Base-by-base conservation (phyloP, 345 rosid genomes). In the Erodium maritimum region DNA sequence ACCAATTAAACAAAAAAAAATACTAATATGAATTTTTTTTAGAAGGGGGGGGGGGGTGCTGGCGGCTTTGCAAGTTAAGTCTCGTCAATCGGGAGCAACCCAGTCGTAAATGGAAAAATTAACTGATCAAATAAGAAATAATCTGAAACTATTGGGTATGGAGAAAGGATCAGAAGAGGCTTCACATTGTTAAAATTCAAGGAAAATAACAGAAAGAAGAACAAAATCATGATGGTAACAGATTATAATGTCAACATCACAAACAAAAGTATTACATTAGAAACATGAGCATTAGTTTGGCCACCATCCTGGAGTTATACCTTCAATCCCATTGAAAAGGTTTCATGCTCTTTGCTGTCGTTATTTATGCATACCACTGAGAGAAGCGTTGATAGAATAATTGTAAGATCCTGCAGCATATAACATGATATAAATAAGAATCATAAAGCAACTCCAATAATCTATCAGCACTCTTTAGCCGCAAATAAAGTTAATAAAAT, bases 301-400 rank as follows among this genome's bases (percentile, higher is more conserved):
- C 34, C 18, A 56, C 54, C 54, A 59, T 21, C 1, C 22, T 54
- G 13, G 33, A 60, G n/a, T 25, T 58, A 57, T 67, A 84, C 98
- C 91, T 86, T 91, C 71, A 90, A 69, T 56, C 89, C 87, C 75
- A 88, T 80, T 17, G 93, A 82, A 73, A 86, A 79, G 64, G 63
- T 74, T 52, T 90, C 73, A 59, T 55, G 69, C 73, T 82, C 85
- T 77, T 81, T 79, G 71, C 69, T 69, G 61, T 86, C 95, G 72
- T 73, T 73, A 67, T 71, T 82, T 25, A 77, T 61, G 71, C 95
- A 74, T 70, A 86, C 75, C 57, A 84, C 88, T 7, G 93, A 88
- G 64, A 91, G 90, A 68, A 91, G 96, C 60, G 93, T 91, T 65
- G 95, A 84, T 56, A 91, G 72, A 61, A 88, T 81, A 70, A 86